Conservation (phyloP, 768 basidiomycete species). For the Lepiota brunneoincarnata region DNA sequence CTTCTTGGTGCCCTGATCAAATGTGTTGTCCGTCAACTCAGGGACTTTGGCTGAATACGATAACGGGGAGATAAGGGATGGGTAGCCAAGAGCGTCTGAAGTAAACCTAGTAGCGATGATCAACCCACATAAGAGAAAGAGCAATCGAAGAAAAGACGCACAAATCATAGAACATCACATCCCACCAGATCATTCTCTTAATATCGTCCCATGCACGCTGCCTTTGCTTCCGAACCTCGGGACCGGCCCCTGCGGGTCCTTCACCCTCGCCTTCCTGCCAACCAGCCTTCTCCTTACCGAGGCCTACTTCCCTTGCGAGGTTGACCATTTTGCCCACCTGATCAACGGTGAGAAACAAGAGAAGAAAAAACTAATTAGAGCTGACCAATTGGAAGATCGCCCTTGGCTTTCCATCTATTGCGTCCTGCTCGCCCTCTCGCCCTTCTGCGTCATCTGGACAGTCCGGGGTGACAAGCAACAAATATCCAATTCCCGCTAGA, state of each 20-base stretch:
- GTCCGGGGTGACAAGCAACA: conserved; percentile 18
- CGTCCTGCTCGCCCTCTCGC: conserved; percentile 6
- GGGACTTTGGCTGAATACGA: conserved; percentile 58
- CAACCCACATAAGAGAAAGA: conserved; percentile 1
- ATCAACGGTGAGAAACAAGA: background rate
- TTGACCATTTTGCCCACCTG: conserved; percentile 72
- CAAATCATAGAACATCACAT: conserved; percentile 75
- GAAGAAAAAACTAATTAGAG: background rate
- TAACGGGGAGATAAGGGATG: conserved; percentile 54
- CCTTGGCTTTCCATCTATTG: conserved; percentile 3
- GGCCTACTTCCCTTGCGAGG: conserved; percentile 60
- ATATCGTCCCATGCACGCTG: conserved; percentile 20
- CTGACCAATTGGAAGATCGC: conserved; percentile 29
- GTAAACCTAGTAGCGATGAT: conserved; percentile 48
- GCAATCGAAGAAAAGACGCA: conserved; percentile 35
- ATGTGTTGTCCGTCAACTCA: conserved; percentile 33
- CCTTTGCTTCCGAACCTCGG: background rate
- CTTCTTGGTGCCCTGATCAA: conserved; percentile 9
- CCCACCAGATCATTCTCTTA: conserved; percentile 67
- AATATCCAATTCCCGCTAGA: conserved; percentile 50
- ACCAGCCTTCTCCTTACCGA: conserved; percentile 53
- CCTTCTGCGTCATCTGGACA: background rate
- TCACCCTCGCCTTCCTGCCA: conserved; percentile 26
- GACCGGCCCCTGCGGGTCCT: conserved; percentile 11
- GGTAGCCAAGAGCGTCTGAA: conserved; percentile 63